Percentiles rank a stretch among this genome's conserved stretches.
Conservation (phyloP, 2,329 filamentous ascomycete species). For the Fusarium keratoplasticum region DNA sequence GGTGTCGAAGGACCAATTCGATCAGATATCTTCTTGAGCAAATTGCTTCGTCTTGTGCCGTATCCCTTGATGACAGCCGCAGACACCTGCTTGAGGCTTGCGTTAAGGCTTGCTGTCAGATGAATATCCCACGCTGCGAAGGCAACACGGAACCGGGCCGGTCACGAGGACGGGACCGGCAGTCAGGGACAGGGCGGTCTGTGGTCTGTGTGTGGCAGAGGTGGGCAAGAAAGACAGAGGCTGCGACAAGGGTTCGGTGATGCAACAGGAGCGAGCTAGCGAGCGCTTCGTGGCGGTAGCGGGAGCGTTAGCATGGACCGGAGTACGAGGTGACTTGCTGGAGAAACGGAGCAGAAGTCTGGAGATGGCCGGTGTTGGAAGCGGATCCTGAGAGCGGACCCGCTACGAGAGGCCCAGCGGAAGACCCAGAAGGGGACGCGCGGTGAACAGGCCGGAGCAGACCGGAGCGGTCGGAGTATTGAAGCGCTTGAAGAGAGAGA, state of each 20-base stretch:
- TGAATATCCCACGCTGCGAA: neutral
- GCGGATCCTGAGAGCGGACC: constrained; percentile 26
- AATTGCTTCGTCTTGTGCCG: neutral
- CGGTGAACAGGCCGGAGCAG: constrained; percentile 39
- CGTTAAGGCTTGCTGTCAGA: neutral
- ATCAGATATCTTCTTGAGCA: neutral
- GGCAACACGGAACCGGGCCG: constrained; percentile 38
- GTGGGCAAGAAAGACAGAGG: constrained; percentile 9
- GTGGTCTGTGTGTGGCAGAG: constrained; percentile 14
- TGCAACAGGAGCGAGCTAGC: constrained; percentile 16
- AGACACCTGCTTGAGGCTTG: neutral
- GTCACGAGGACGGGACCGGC: constrained; percentile 38
- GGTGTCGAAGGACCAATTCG: neutral
- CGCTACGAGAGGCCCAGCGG: constrained; percentile 34
- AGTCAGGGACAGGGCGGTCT: constrained; percentile 12
- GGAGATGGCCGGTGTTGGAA: constrained; percentile 15
- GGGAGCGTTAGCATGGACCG: constrained; percentile 18
- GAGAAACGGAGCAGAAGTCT: constrained; percentile 25
- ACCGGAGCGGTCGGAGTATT: constrained; percentile 32
- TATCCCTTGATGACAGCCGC: neutral
- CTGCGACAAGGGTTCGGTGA: constrained; percentile 25
- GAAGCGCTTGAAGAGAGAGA: constrained; percentile 10
- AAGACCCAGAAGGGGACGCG: constrained; percentile 27
- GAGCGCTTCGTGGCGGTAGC: constrained; percentile 26
- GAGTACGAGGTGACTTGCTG: constrained; percentile 17